Evolutionary conservation across 805 yeast species (phyloP).

Genomic region (Yamadazyma tumulicola): DNA sequence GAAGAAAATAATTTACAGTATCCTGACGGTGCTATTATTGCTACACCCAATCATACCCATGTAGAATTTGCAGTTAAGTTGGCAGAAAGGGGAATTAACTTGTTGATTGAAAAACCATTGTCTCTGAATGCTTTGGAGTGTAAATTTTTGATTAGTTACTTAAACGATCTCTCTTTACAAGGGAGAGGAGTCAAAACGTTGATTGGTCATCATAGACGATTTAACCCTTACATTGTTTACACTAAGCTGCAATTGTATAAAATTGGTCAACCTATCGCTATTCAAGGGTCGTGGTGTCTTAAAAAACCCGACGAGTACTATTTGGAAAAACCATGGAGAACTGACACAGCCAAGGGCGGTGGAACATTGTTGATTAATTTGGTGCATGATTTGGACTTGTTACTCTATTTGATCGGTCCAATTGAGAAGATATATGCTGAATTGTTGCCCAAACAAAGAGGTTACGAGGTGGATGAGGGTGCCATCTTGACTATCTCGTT

Average conservation of each 20-base stretch:
- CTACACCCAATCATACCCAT: slow-evolving; percentile 43
- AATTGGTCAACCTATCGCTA: slow-evolving; percentile 32
- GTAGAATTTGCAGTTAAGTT: slow-evolving; percentile 29
- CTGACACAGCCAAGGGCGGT: slow-evolving; percentile 32
- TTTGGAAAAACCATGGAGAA: slow-evolving; percentile 37
- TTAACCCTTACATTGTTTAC: slow-evolving; percentile 39
- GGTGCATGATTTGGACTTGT: slow-evolving; percentile 40
- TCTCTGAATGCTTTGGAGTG: slow-evolving; percentile 34
- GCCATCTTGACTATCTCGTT: slow-evolving; percentile 38
- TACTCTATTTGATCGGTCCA: slow-evolving; percentile 40
- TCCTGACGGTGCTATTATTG: slow-evolving; percentile 40
- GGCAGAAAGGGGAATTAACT: slow-evolving; percentile 33
- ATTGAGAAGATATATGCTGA: slow-evolving; percentile 39
- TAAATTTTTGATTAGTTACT: slow-evolving; percentile 20
- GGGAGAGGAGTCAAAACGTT: slow-evolving; percentile 27
- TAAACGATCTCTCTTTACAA: slow-evolving; percentile 9
- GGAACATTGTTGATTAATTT: slow-evolving; percentile 39
- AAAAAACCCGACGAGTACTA: slow-evolving; percentile 34
- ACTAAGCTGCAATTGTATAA: slow-evolving; percentile 30
- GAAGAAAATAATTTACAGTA: slow-evolving; percentile 17
- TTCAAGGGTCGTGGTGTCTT: slow-evolving; percentile 41
- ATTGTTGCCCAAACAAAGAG: slow-evolving; percentile 29
- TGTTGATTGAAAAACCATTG: slow-evolving; percentile 40
- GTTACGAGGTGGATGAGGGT: slow-evolving; percentile 36
- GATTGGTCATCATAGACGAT: slow-evolving; percentile 42